Base-by-base conservation (phyloP, 306 rosid genomes). In the Cyclanthera cordifolia region DNA sequence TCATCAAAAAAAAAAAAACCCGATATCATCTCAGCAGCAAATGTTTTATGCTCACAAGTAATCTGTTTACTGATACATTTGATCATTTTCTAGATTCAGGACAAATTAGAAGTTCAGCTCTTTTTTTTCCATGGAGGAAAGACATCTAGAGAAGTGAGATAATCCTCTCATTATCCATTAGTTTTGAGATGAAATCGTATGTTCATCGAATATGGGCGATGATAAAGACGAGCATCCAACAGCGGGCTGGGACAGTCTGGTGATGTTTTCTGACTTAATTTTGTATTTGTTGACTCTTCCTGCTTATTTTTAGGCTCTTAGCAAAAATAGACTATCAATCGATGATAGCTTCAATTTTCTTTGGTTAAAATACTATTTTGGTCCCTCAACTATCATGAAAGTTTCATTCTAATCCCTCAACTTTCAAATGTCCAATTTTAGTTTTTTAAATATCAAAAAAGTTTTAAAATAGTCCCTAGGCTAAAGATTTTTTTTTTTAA, bases 31-130 rank as follows among this genome's bases (percentile, higher is more conserved):
- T 63, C 95, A 90, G 75, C 95, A 84, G 74, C 72, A 84, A 82
- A 48, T 60, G 86, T 90, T 3, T 90, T 90, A 91, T 10, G 95
- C 90, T 51, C 91, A 90, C n/a, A 64, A 82, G 79, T 74, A 91
- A 93, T 81, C 84, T 93, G 52, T 93, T 47, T 50, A 78, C 46
- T 45, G 94, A 89, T 66, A 81, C 79, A 2, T 49, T 71, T 0
- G 77, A 80, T 20, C 84, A 75, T 65, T 47, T 64, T 73, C 81
- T 56, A 6, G 49, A 34, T 16, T 2, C 46, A 57, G 67, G 74
- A 50, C 2, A 46, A 72, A 47, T 11, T 73, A 63, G 28, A 72
- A 34, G 46, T 43, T 16, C 75, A 3, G n/a, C n/a, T n/a, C n/a
- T n/a, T n/a, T n/a, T 51, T 46, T 27, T 49, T 53, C 61, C 2